Base-by-base conservation (phyloP, 306 rosid species). In the Canavalia ensiformis region DNA sequence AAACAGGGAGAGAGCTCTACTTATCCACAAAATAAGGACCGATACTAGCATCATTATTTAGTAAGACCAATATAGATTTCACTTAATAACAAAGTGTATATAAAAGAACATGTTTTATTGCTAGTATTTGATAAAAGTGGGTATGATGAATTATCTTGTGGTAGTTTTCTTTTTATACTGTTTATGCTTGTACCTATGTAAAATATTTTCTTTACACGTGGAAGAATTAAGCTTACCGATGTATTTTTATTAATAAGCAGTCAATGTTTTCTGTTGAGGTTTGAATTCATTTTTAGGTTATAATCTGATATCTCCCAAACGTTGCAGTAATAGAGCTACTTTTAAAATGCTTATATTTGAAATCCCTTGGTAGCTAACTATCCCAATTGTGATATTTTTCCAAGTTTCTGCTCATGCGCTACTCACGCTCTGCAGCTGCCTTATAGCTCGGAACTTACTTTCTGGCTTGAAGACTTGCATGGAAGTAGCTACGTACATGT, bases 391-490 rank as follows among this genome's bases (percentile, higher is more conserved):
- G 31, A 50, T 10, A 8, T 28, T 10, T 75, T 45, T 77, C n/a
- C 39, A 6, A n/a, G 51, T 42, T 51, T 84, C 74, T 52, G n/a
- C 81, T 75, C 42, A 74, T 72, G 10, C 64, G 57, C 47, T 46
- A 70, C 60, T 47, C 77, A 72, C 70, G 28, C 68, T 84, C 30
- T 91, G 86, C 90, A 95, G 99, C 81, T 93, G 99, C 83, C 99
- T 93, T 74, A 91, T 93, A 87, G 85, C 89, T 11, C 85, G 90
- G 54, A 92, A 88, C 89, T 90, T 95, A 64, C 95, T 95, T 84
- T 77, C 91, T 89, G 95, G 94, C 62, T 86, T 95, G 82, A 93
- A 84, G 88, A 95, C 95, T 77, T 95, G 99, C 89, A 35, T 63
- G 68, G 97, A 95, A 84, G 92, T 95, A 80, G 92, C 85, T 42